A percentile compares a stretch with the other conserved stretches of the same genome.
phyloP scores from a whole-genome alignment of 2,329 filamentous ascomycete genomes.

The Canariomyces notabilis region DNA sequence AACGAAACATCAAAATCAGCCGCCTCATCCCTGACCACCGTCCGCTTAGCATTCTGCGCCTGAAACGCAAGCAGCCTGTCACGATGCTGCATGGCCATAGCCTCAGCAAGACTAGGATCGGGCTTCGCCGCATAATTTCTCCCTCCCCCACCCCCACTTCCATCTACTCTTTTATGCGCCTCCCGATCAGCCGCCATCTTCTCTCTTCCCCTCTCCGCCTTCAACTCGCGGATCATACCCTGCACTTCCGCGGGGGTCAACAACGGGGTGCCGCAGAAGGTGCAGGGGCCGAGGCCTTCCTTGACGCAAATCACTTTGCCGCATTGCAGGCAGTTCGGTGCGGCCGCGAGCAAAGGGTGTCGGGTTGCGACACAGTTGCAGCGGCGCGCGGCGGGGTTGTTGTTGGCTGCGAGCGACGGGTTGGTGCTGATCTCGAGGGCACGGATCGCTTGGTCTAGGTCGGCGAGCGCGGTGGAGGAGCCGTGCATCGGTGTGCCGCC shows the following conservation, averaged over 20 bases:
- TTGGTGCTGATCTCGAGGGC: conserved; percentile 90
- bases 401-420: conserved; percentile 50
- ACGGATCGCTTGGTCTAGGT: conserved; percentile 76
- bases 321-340: conserved; percentile 86
- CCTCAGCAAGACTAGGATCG: conserved; percentile 50
- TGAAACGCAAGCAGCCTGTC: conserved; percentile 80
- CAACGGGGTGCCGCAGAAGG: conserved; percentile 75
- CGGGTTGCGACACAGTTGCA: conserved; percentile 86
- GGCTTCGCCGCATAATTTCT: conserved; percentile 48
- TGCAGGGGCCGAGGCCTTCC: conserved; percentile 90
- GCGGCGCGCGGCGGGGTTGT: conserved; percentile 51
- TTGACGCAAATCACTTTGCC: conserved; percentile 95
- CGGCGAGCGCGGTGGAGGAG: conserved; percentile 65
- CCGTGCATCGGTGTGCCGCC: conserved; percentile 81
- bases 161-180: conserved; percentile 60
- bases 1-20: conserved; percentile 52
- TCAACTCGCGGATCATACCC: conserved; percentile 76
- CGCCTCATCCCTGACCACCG: conserved; percentile 81
- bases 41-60: conserved; percentile 77
- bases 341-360: conserved; percentile 83
- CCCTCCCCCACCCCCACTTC: conserved; percentile 56
- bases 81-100: conserved; percentile 69
- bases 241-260: conserved; percentile 70
- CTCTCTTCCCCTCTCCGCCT: conserved; percentile 80
- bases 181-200: conserved; percentile 77